Evolutionary conservation across 805 yeast genomes (phyloP), one percentile per base, ranked within the genome.

Genomic region (Candida boidinii): DNA sequence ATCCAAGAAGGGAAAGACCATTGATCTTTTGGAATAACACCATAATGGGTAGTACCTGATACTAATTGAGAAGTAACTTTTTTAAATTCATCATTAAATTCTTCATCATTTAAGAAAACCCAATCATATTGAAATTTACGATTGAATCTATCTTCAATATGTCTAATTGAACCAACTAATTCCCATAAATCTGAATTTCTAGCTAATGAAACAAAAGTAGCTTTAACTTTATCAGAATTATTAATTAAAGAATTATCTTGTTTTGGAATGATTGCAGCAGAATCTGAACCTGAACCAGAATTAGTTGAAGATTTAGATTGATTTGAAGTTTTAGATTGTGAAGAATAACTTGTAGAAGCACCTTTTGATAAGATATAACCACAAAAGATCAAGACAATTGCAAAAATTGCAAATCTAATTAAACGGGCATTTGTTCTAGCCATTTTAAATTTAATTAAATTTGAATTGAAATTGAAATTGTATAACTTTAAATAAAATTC

Each of bases 51-150:
- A 6, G 54, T 67, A 42, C 97, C 97, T 22, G 88, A 76, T 12
- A 78, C 76, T 49, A 86, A 59, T 10, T 81, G 69, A 2, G 71
- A 41, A 11, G 94, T 82, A 19, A 74, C 69, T 18, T 61, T 59
- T 47, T 74, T 84, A 58, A 92, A 90, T 46, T 85, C 92, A 3
- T 84, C 87, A 32, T 74, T 66, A 60, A 90, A 92, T 30, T 70
- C 79, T 37, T 78, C 86, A 54, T 90, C 96, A 56, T 90, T 90
- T 47, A 90, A 66, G 56, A 90, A 92, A 18, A 87, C 92, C 96
- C 97, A 90, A 46, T 94, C 96, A 53, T 90, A 90, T 42, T 82
- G 69, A 61, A 62, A 88, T 30, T 82, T 69, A 13, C 61, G 53
- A 64, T 90, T 90, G 68, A 92, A 90, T 41, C 96, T 68, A 56